Conservation (phyloP, 768 basidiomycete species). For the Mycena albidolilacea region DNA sequence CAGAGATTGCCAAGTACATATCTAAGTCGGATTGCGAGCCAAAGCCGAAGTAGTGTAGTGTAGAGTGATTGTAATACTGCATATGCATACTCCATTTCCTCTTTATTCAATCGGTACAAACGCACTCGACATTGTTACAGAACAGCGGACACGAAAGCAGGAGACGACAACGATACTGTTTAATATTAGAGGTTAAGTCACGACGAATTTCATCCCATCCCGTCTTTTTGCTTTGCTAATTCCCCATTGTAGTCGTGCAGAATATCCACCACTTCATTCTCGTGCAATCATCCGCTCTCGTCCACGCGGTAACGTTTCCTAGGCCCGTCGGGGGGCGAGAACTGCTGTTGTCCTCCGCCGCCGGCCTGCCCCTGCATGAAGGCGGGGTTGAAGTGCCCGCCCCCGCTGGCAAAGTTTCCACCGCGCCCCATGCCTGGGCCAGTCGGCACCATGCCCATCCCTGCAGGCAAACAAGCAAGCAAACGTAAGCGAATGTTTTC, state of each 20-base stretch:
- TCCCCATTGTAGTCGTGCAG: background rate
- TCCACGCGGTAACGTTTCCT: conserved; percentile 71
- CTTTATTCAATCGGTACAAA: conserved; percentile 21
- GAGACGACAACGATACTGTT: conserved; percentile 30
- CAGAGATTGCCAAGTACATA: conserved; percentile 44
- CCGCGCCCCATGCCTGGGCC: conserved; percentile 56
- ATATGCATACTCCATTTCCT: conserved; percentile 9
- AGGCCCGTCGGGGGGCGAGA: conserved; percentile 58
- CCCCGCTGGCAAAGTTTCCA: conserved; percentile 59
- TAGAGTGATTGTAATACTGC: conserved; percentile 16
- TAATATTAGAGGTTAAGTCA: conserved; percentile 39
- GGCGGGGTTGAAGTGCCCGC: conserved; percentile 83
- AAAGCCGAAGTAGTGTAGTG: conserved; percentile 15
- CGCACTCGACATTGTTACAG: conserved; percentile 20
- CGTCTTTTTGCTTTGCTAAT: conserved; percentile 12
- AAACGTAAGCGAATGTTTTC: conserved; percentile 30
- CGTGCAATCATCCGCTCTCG: conserved; percentile 56
- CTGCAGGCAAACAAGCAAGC: conserved; percentile 47
- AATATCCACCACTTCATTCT: background rate
- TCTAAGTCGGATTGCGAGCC: conserved; percentile 34
- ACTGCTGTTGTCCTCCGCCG: conserved; percentile 49
- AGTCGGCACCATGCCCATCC: conserved; percentile 68
- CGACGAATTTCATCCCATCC: conserved; percentile 32
- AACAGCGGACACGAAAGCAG: conserved; percentile 28
- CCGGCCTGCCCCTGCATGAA: conserved; percentile 70